Evolutionary conservation across 2,329 filamentous ascomycete species (phyloP).

Genomic region (Rhinocladiella similis): DNA sequence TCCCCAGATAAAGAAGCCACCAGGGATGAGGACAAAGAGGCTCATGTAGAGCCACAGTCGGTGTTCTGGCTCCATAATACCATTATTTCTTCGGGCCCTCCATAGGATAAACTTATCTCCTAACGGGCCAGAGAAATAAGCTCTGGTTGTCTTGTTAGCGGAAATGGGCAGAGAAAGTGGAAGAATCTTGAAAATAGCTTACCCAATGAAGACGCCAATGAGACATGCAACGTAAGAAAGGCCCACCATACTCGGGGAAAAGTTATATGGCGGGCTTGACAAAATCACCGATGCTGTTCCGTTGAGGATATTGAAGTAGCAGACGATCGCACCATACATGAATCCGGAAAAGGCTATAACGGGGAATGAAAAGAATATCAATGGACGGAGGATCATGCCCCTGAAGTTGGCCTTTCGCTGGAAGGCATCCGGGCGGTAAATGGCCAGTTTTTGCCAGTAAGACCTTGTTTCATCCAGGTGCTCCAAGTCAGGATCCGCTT

Average conservation of each 20-base stretch:
- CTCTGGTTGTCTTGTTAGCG: slow-evolving; percentile 12
- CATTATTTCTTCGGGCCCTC: slow-evolving; percentile 25
- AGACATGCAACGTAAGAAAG: slow-evolving; percentile 36
- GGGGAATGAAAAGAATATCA: slow-evolving; percentile 34
- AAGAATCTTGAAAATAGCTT: not conserved
- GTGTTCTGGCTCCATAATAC: slow-evolving; percentile 32
- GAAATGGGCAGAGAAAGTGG: not conserved
- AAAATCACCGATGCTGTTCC: slow-evolving; percentile 42
- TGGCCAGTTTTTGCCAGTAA: not conserved
- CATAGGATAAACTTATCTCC: slow-evolving; percentile 29
- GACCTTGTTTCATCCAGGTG: not conserved
- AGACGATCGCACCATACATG: slow-evolving; percentile 40
- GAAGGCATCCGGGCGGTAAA: not conserved
- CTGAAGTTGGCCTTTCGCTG: slow-evolving; percentile 7
- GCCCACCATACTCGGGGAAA: slow-evolving; percentile 40
- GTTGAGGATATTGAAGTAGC: slow-evolving; percentile 47
- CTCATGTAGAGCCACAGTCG: slow-evolving; percentile 29
- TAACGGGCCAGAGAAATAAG: slow-evolving; percentile 23
- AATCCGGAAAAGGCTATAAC: slow-evolving; percentile 43
- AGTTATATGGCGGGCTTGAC: slow-evolving; percentile 37
- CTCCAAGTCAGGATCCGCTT: not conserved
- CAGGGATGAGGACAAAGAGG: slow-evolving; percentile 45
- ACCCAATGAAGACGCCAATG: slow-evolving; percentile 19
- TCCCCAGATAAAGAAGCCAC: slow-evolving; percentile 51
- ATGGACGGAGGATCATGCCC: slow-evolving; percentile 19